Evolutionary conservation across 306 rosid species (phyloP).

Genomic region (Begonia fuchsioides): DNA sequence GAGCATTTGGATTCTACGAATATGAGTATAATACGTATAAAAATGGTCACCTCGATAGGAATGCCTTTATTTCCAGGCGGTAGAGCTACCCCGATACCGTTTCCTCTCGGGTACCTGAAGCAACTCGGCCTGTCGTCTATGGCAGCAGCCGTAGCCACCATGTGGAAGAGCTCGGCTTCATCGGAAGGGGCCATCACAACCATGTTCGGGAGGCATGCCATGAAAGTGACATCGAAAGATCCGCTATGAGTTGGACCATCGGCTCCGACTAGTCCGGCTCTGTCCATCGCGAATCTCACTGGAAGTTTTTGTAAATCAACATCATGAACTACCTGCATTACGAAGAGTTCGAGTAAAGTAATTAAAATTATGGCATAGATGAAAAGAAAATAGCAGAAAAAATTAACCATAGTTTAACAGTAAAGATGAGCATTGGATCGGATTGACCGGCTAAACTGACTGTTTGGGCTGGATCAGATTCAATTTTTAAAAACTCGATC

Average conservation of each 20-base stretch:
- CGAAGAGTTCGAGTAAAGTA: no score
- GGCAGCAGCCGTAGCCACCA: conserved; percentile 95
- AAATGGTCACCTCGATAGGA: conserved; percentile 39
- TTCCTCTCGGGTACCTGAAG: conserved; percentile 91
- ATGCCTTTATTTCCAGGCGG: conserved; percentile 74
- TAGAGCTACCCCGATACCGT: conserved; percentile 59
- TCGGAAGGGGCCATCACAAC: conserved; percentile 98
- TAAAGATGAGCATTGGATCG: no score
- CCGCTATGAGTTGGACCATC: conserved; percentile 93
- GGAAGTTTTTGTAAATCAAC: conserved; percentile 93
- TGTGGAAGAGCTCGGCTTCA: conserved; percentile 83
- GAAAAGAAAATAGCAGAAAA: no score
- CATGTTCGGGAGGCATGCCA: conserved; percentile 99
- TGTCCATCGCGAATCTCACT: conserved; percentile 92
- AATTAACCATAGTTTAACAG: no score
- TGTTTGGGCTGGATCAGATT: no score
- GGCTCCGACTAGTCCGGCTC: conserved; percentile 96
- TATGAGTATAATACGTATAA: no score
- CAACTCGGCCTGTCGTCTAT: conserved; percentile 90
- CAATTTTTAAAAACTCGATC: no score
- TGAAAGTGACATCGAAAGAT: conserved; percentile 81
- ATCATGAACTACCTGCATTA: conserved; percentile 82
- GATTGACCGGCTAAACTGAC: no score
- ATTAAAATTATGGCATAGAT: no score
- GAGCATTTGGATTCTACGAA: no score